Percentiles rank a stretch among this genome's conserved stretches.
These are phyloP conservation scores for Agrocybe praecox DNA, from an alignment of 768 basidiomycete species.

Conservation along the genomic window DNA sequence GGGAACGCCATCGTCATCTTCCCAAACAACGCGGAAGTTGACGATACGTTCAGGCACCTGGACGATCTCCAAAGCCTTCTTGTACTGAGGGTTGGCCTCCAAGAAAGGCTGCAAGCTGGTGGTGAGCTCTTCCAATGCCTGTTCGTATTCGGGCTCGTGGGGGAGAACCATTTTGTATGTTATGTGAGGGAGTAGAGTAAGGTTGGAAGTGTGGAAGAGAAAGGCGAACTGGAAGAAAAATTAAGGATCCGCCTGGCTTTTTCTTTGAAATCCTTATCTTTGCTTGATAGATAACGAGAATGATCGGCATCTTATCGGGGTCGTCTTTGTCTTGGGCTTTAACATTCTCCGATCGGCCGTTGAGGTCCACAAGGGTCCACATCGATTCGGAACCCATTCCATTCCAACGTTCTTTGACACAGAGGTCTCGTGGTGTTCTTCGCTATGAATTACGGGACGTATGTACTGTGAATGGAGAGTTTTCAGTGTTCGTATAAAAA, in stretches of 20 bases:
- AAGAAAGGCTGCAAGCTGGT: constrained; percentile 67
- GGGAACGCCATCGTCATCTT: constrained; percentile 64
- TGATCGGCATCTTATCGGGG: constrained; percentile 19
- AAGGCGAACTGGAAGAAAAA: constrained; percentile 5
- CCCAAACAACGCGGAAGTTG: constrained; percentile 80
- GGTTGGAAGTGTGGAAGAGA: constrained; percentile 8
- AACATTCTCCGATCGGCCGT: constrained; percentile 22
- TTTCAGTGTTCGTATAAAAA: too few species aligned
- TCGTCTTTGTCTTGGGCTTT: not conserved
- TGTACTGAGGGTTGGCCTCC: constrained; percentile 65
- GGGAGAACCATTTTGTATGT: constrained; percentile 41
- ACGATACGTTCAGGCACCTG: constrained; percentile 57
- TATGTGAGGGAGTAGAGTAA: not conserved
- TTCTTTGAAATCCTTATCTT: constrained; percentile 28
- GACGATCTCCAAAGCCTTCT: constrained; percentile 66
- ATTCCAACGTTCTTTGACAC: not conserved
- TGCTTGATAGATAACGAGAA: constrained; percentile 15
- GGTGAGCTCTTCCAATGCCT: constrained; percentile 70
- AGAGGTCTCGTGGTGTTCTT: too few species aligned
- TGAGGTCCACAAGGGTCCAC: not conserved
- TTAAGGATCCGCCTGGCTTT: constrained; percentile 4
- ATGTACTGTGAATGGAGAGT: too few species aligned
- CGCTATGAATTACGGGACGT: too few species aligned
- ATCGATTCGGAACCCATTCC: not conserved
- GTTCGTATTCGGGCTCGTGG: constrained; percentile 62